phyloP scores from a whole-genome alignment of 2,329 filamentous ascomycete genomes.

The Fusarium staphyleae region DNA sequence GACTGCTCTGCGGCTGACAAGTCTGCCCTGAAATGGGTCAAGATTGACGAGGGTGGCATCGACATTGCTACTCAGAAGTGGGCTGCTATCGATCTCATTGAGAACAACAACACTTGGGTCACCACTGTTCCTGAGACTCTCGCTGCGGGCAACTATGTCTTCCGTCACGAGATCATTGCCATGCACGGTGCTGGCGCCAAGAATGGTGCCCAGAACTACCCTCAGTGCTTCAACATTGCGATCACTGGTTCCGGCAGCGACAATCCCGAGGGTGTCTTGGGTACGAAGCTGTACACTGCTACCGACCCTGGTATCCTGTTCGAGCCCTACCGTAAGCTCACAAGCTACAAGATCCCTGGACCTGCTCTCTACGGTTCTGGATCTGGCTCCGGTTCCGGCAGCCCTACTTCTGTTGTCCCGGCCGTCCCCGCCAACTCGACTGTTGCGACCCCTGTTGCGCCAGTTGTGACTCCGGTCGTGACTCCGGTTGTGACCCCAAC shows the following conservation, averaged over 20 bases:
- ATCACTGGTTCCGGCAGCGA: conserved; percentile 52
- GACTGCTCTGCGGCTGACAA: conserved; percentile 63
- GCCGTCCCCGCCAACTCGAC: conserved; percentile 11
- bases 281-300: conserved; percentile 42
- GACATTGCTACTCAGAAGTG: conserved; percentile 47
- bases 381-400: conserved; percentile 9
- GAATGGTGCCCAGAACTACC: conserved; percentile 33
- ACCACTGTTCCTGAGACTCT: conserved; percentile 48
- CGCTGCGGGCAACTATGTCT: conserved; percentile 53
- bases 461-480: neutral
- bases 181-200: conserved; percentile 50
- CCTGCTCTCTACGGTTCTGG: conserved; percentile 39
- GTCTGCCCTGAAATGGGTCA: conserved; percentile 64
- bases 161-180: conserved; percentile 62
- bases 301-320: conserved; percentile 46
- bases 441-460: conserved; percentile 3
- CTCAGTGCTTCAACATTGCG: conserved; percentile 39
- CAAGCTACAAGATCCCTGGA: conserved; percentile 41
- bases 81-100: conserved; percentile 53
- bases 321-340: conserved; percentile 41
- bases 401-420: conserved; percentile 13
- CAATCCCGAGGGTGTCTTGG: conserved; percentile 45
- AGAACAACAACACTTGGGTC: conserved; percentile 48
- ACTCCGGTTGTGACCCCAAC: conserved; percentile 16
- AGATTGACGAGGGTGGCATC: conserved; percentile 67